phyloP scores from a whole-genome alignment of 2,329 filamentous ascomycete species.

The Daldinia sp. region DNA sequence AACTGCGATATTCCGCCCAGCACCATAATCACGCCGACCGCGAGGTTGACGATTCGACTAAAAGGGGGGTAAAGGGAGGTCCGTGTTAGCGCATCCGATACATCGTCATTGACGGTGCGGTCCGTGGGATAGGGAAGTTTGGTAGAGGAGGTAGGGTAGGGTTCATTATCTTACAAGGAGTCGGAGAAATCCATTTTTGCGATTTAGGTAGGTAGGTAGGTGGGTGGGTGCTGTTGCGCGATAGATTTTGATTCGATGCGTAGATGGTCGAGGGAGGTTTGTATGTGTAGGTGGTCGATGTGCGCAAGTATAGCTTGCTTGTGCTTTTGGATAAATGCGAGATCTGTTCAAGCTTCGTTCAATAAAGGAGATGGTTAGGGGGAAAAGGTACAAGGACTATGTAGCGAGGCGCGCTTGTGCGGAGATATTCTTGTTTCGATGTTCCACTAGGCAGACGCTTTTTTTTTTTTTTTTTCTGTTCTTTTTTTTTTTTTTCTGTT shows the following conservation, averaged over 20 bases:
- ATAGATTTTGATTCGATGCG: neutral
- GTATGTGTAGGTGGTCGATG: no score
- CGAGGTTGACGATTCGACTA: slow-evolving; percentile 95
- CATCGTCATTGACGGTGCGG: slow-evolving; percentile 47
- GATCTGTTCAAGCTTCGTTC: neutral
- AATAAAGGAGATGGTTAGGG: neutral
- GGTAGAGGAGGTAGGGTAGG: slow-evolving; percentile 17
- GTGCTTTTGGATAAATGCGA: neutral
- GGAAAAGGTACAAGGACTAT: no score
- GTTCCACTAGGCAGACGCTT: slow-evolving; percentile 21
- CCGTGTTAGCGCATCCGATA: slow-evolving; percentile 29
- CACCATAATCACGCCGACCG: slow-evolving; percentile 84
- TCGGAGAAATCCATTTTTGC: slow-evolving; percentile 86
- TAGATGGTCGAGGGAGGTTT: no score
- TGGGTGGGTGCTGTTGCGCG: neutral
- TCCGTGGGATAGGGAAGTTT: slow-evolving; percentile 49
- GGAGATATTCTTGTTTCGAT: neutral
- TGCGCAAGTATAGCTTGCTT: no score
- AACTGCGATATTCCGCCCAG: slow-evolving; percentile 82
- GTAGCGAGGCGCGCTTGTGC: slow-evolving; percentile 3
- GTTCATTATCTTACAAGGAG: slow-evolving; percentile 73
- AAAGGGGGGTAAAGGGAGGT: slow-evolving; percentile 21
- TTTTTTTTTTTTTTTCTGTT: no score
- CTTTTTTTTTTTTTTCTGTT: no score
- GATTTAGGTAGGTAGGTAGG: slow-evolving; percentile 9